These are phyloP conservation scores for Cetraspora pellucida DNA, from an alignment of 192 early-diverging fungal genomes.

Conservation along the genomic window DNA sequence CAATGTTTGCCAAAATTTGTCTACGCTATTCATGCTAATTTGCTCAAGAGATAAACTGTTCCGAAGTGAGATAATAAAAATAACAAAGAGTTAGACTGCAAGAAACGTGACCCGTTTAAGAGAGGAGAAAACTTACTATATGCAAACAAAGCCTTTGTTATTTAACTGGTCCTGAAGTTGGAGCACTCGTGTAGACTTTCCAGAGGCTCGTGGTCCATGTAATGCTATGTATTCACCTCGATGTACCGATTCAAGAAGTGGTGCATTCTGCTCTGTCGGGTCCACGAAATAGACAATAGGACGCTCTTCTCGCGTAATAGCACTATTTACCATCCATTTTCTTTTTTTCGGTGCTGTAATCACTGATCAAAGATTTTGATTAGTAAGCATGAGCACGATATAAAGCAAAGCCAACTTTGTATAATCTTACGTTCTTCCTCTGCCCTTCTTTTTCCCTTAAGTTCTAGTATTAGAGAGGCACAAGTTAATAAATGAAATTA, in stretches of 20 bases:
- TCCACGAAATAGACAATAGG: constrained; percentile 29
- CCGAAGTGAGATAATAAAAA: not conserved
- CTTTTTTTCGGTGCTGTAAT: constrained; percentile 20
- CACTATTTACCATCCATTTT: constrained; percentile 36
- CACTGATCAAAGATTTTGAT: not conserved
- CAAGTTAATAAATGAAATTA: too few relatives aligned
- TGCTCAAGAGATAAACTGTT: constrained; percentile 27
- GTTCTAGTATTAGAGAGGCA: too few relatives aligned
- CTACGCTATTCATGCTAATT: constrained; percentile 1
- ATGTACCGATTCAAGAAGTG: constrained; percentile 31
- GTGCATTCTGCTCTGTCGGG: constrained; percentile 29
- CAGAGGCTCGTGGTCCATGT: constrained; percentile 34
- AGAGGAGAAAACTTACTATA: constrained; percentile 36
- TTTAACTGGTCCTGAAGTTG: constrained; percentile 31
- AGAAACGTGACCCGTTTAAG: too few relatives aligned
- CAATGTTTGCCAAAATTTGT: constrained; percentile 17
- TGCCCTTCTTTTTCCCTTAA: too few relatives aligned
- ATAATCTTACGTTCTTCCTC: too few relatives aligned
- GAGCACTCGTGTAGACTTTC: constrained; percentile 34
- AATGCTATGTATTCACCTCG: constrained; percentile 27
- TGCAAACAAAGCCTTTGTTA: constrained; percentile 28
- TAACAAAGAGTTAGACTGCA: too few relatives aligned
- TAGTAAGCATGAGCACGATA: constrained; percentile 3
- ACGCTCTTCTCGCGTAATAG: constrained; percentile 33
- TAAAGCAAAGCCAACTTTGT: too few relatives aligned